Conservation (phyloP, 306 rosid genomes). For the Vigna mungo region DNA sequence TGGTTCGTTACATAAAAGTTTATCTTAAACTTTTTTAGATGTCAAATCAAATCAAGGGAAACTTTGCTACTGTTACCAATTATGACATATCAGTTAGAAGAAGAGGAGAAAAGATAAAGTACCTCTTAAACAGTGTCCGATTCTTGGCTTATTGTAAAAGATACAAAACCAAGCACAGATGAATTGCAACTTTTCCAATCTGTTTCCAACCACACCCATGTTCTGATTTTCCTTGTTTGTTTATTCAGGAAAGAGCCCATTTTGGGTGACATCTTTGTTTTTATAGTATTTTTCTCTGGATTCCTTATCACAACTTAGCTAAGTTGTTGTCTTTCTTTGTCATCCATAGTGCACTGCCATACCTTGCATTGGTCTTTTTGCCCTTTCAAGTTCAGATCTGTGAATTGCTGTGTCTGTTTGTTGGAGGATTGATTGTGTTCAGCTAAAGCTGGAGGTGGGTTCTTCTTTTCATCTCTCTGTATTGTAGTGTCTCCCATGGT, state of each 20-base stretch:
- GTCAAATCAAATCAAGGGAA: not conserved
- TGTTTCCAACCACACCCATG: constrained; percentile 69
- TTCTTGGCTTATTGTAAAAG: constrained; percentile 52
- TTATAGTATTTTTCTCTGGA: constrained; percentile 23
- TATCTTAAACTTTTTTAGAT: not conserved
- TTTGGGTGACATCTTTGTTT: constrained; percentile 50
- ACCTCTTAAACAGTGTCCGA: constrained; percentile 55
- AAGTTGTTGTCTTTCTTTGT: constrained; percentile 37
- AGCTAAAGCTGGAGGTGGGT: constrained; percentile 49
- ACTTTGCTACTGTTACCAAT: constrained; percentile 32
- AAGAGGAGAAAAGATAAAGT: constrained; percentile 31
- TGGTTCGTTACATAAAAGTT: not conserved
- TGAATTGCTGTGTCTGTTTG: constrained; percentile 35
- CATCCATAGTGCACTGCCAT: constrained; percentile 43
- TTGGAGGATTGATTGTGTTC: constrained; percentile 39
- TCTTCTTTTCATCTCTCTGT: constrained; percentile 36
- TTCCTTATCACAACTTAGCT: constrained; percentile 39
- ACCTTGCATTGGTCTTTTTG: not conserved
- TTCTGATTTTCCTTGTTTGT: constrained; percentile 50
- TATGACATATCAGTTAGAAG: constrained; percentile 38
- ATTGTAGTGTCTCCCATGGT: constrained; percentile 12
- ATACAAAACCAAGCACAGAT: constrained; percentile 47
- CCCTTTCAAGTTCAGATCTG: constrained; percentile 59
- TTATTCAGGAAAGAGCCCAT: constrained; percentile 46
- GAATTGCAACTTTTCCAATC: constrained; percentile 60